phyloP scores from a whole-genome alignment of 1,284 basidiomycete genomes.

The Ganoderma multipileum region DNA sequence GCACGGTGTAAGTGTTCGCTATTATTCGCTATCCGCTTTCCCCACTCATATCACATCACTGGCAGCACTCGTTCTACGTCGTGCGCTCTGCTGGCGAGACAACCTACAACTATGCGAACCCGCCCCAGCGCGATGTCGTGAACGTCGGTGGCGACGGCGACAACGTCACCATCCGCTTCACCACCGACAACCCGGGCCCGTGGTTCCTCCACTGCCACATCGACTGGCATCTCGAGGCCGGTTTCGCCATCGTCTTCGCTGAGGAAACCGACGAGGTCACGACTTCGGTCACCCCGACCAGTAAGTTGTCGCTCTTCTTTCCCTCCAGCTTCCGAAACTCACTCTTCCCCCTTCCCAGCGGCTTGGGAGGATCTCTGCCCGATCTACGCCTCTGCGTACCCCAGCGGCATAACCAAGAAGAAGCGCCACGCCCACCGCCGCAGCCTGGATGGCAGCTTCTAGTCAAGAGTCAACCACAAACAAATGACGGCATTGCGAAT shows the following conservation, averaged over 20 bases:
- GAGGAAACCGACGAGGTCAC: conserved; percentile 30
- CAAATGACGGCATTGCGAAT: background rate
- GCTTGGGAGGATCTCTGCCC: conserved; percentile 13
- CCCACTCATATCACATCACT: background rate
- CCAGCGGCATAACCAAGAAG: background rate
- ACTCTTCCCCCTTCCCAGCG: background rate
- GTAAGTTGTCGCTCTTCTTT: background rate
- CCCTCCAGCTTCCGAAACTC: background rate
- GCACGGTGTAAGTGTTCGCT: conserved; percentile 39
- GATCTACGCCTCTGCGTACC: conserved; percentile 1
- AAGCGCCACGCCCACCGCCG: background rate
- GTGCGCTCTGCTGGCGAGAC: conserved; percentile 35
- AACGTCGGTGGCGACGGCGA: conserved; percentile 16
- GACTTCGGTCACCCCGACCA: conserved; percentile 8
- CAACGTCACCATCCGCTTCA: conserved; percentile 16
- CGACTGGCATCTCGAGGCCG: conserved; percentile 36
- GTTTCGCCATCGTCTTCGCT: conserved; percentile 36
- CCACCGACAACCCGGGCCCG: conserved; percentile 12
- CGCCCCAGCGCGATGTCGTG: conserved; percentile 39
- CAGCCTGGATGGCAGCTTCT: background rate
- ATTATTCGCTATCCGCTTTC: background rate
- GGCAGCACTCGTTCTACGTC: conserved; percentile 34
- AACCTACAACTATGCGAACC: conserved; percentile 40
- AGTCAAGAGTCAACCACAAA: background rate
- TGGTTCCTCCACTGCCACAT: conserved; percentile 35